Conservation (phyloP, 768 basidiomycete species). For the Mycena pura region DNA sequence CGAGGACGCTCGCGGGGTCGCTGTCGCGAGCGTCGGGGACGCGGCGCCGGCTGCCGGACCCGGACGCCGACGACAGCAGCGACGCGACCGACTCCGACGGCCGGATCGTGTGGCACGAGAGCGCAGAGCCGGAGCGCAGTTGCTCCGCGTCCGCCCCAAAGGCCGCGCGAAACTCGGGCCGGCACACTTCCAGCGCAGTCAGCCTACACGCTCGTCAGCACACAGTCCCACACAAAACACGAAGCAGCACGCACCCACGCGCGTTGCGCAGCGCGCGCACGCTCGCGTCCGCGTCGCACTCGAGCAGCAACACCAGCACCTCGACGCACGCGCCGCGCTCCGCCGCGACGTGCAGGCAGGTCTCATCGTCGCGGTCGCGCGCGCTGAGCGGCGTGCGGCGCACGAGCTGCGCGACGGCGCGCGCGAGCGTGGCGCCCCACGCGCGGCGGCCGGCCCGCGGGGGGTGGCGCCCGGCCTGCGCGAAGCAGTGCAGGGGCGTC, state of each 20-base stretch:
- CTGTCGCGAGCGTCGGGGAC: constrained; percentile 29
- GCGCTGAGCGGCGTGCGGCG: constrained; percentile 71
- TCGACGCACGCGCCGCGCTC: constrained; percentile 73
- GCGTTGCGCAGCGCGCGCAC: constrained; percentile 70
- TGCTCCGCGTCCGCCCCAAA: constrained; percentile 61
- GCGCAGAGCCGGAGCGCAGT: constrained; percentile 57
- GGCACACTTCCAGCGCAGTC: constrained; percentile 71
- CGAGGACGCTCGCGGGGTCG: constrained; percentile 43
- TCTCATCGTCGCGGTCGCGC: constrained; percentile 70
- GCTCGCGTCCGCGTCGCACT: constrained; percentile 63
- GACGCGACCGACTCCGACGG: constrained; percentile 56
- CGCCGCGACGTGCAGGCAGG: constrained; percentile 82
- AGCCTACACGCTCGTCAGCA: constrained; percentile 47
- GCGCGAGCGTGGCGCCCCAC: constrained; percentile 50
- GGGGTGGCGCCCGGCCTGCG: constrained; percentile 43
- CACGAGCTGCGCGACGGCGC: constrained; percentile 72
- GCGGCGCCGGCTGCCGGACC: too few relatives aligned
- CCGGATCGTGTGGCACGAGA: constrained; percentile 63
- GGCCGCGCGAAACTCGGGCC: constrained; percentile 67
- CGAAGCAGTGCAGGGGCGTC: constrained; percentile 74
- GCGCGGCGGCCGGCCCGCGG: constrained; percentile 41
- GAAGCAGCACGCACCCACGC: constrained; percentile 62
- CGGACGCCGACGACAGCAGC: constrained; percentile 47
- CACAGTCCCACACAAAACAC: background rate
- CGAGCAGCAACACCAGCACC: constrained; percentile 66